Percentiles rank a stretch among this genome's conserved stretches.
phyloP scores from a whole-genome alignment of 306 rosid genomes.

The Quercus rubra region DNA sequence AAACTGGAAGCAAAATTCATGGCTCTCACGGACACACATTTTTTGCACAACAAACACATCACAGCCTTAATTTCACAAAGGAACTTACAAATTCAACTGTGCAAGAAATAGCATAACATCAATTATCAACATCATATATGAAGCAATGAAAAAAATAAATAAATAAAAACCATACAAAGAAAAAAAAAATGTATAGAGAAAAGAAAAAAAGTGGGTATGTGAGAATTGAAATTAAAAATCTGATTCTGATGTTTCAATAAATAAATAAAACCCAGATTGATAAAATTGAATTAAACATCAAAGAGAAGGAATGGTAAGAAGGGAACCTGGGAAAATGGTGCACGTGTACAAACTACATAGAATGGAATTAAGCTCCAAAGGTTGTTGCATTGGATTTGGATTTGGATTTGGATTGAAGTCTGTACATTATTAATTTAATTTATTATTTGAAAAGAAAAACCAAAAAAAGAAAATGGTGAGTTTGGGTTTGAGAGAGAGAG shows the following conservation, averaged over 20 bases:
- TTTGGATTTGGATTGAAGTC: background rate
- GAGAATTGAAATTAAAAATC: background rate
- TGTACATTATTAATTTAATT: too few species aligned
- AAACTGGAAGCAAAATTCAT: constrained; percentile 1
- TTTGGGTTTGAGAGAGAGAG: constrained; percentile 25
- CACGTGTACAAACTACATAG: background rate
- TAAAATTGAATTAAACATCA: background rate
- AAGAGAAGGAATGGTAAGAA: constrained; percentile 10
- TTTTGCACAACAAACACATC: background rate
- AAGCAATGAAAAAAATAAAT: background rate
- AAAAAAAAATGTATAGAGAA: background rate
- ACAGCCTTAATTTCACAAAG: constrained; percentile 24
- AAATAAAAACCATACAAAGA: background rate
- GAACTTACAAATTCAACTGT: constrained; percentile 20
- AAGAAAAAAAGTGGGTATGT: background rate
- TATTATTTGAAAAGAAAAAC: constrained; percentile 7
- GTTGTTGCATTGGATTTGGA: constrained; percentile 9
- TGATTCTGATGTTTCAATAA: too few species aligned
- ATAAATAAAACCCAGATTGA: background rate
- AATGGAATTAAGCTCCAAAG: constrained; percentile 18
- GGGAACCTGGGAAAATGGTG: constrained; percentile 35
- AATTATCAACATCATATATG: background rate
- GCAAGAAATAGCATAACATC: constrained; percentile 4
- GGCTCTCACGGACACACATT: background rate
- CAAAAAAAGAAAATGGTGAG: constrained; percentile 37